Evolutionary conservation across 2,329 filamentous ascomycete species (phyloP), one percentile per base, ranked within the genome.

Genomic region (Cladobotryum protrusum): DNA sequence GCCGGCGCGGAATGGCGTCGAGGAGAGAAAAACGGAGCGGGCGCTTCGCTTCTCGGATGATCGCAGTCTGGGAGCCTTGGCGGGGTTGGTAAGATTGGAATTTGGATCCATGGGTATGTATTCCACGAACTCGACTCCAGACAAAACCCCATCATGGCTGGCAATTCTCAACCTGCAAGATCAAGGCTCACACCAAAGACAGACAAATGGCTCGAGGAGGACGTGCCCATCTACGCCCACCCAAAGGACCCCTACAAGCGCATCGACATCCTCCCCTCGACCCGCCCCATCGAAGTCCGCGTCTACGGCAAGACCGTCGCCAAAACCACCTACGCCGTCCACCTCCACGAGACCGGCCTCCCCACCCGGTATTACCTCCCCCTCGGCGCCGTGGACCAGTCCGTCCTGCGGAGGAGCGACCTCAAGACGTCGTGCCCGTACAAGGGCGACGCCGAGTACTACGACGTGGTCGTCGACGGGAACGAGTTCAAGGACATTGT

Each of bases 241-340:
- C 82, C 83, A 0, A 85, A 85, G 54, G 82, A 86, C 48, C 83
- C 83, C 0, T 85, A 78, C 66, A 83, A 83, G 56, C 75, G 83
- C 12, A 69, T 87, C 52, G 82, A 86, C 49, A 75, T 82, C 20
- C 63, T 86, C 5, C 68, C 70, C 1, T 84, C 81, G 0, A 68
- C 71, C 2, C 76, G 83, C 1, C 63, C 64, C 1, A 62, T 86
- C 33, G 69, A 74, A 11, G 69, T 86, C 35, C 68, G 69, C 18
- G 56, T 78, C 4, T 62, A 67, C 7, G 78, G 78, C 2, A 61
- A 60, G 2, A 67, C 68, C 0, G 63, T 85, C 1, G 75, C 73
- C n/a, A 68, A 73, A 14, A 68, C 74, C 0, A 55, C 60, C 1
- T 72, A 70, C 3, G 65, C 67, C 1, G 68, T 79, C 44, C 80